Percentiles rank a stretch among this genome's conserved stretches.
Evolutionary conservation across 371 early-diverging fungal species (phyloP).

Genomic region (Amoeboaphelidium protococcarum): DNA sequence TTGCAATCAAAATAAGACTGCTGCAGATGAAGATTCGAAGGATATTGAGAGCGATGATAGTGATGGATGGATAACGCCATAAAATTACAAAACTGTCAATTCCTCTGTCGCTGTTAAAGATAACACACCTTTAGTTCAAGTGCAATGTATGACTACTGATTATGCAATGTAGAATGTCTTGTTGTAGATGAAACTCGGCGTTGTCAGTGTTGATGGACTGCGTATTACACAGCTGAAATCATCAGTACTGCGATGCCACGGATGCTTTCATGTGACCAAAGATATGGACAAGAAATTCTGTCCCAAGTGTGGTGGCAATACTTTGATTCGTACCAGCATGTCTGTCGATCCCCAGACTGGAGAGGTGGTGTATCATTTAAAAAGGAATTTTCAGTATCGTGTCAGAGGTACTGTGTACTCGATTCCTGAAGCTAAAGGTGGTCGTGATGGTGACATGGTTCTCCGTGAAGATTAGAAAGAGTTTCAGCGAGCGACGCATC

Average conservation of each 20-base stretch:
- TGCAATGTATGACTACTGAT: slow-evolving; percentile 77
- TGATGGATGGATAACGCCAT: slow-evolving; percentile 23
- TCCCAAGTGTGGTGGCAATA: slow-evolving; percentile 65
- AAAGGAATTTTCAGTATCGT: slow-evolving; percentile 68
- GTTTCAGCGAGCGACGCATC: slow-evolving; percentile 20
- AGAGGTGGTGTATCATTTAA: slow-evolving; percentile 46
- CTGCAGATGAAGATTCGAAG: slow-evolving; percentile 4
- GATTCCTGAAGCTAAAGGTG: slow-evolving; percentile 59
- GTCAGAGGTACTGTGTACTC: slow-evolving; percentile 60
- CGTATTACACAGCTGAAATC: slow-evolving; percentile 46
- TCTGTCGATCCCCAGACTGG: slow-evolving; percentile 45
- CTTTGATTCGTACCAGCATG: slow-evolving; percentile 55
- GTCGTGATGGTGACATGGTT: slow-evolving; percentile 50
- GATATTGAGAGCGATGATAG: slow-evolving; percentile 21
- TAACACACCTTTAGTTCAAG: slow-evolving; percentile 20
- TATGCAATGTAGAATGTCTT: slow-evolving; percentile 85
- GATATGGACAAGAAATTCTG: slow-evolving; percentile 79
- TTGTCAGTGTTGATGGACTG: slow-evolving; percentile 60
- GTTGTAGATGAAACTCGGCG: slow-evolving; percentile 61
- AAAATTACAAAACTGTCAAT: slow-evolving; percentile 15
- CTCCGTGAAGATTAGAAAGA: slow-evolving; percentile 77
- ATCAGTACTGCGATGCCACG: slow-evolving; percentile 80
- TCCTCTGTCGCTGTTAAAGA: slow-evolving; percentile 5
- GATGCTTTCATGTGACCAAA: slow-evolving; percentile 53
- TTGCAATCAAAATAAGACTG: slow-evolving; percentile 5